These are phyloP conservation scores for Termitomyces sp. DNA, from an alignment of 768 basidiomycete genomes.

Conservation along the genomic window DNA sequence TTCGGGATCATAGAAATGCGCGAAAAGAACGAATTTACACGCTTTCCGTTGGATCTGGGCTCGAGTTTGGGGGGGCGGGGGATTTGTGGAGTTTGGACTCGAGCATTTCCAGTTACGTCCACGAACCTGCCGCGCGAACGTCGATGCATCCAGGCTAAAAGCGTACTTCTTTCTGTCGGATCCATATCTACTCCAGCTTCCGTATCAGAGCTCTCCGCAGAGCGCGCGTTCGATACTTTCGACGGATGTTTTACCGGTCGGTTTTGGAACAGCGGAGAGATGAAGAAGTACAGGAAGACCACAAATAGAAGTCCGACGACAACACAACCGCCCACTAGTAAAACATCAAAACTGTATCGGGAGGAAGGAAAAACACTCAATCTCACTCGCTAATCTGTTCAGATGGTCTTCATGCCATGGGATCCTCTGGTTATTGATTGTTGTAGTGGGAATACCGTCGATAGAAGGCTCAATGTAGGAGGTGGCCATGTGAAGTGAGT, in stretches of 20 bases:
- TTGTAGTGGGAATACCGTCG: not conserved
- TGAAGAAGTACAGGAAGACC: slow-evolving; percentile 21
- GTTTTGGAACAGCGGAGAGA: slow-evolving; percentile 16
- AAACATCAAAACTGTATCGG: not conserved
- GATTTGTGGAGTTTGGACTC: not conserved
- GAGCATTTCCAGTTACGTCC: slow-evolving; percentile 4
- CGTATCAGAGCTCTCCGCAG: slow-evolving; percentile 2
- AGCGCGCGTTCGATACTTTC: not conserved
- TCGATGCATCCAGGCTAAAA: slow-evolving; percentile 24
- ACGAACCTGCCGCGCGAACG: slow-evolving; percentile 26
- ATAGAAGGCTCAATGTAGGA: not conserved
- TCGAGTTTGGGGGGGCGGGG: not conserved
- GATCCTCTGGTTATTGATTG: not conserved
- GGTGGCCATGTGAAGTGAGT: not conserved
- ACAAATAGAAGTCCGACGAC: slow-evolving; percentile 20
- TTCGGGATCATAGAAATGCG: slow-evolving; percentile 14
- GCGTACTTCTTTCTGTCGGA: slow-evolving; percentile 13
- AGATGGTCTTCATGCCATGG: not conserved
- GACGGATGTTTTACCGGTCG: not conserved
- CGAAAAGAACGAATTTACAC: slow-evolving; percentile 9
- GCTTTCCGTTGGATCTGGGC: not conserved
- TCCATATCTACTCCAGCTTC: slow-evolving; percentile 11
- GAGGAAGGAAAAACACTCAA: not conserved
- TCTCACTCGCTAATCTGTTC: not conserved
- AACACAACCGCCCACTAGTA: slow-evolving; percentile 19